Evolutionary conservation across 2,329 filamentous ascomycete species (phyloP).

Genomic region (Bertia moriformis): DNA sequence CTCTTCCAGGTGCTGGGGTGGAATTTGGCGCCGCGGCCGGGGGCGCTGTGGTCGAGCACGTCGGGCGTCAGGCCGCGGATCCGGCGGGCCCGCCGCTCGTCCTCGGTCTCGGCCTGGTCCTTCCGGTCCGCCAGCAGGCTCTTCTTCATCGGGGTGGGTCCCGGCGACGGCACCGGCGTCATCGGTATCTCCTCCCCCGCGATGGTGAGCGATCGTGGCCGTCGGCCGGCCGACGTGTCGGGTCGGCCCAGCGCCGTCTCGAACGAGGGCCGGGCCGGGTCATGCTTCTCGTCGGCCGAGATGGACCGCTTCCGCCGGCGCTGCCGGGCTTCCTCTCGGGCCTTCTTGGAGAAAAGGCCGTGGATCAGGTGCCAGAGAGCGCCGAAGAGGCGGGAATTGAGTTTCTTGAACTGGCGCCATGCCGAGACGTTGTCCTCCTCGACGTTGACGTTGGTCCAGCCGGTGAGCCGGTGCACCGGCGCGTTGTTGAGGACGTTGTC

Average conservation of each 20-base stretch:
- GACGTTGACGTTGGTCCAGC: conserved; percentile 89
- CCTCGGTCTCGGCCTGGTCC: conserved; percentile 16
- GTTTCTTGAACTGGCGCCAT: conserved; percentile 88
- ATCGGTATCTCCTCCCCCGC: conserved; percentile 70
- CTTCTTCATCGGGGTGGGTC: conserved; percentile 28
- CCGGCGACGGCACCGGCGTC: conserved; percentile 81
- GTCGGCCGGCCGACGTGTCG: too few relatives aligned
- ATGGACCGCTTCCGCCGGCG: conserved; percentile 17
- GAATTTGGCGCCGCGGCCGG: conserved; percentile 62
- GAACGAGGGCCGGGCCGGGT: conserved; percentile 50
- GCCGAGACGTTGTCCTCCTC: conserved; percentile 69
- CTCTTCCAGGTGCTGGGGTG: conserved; percentile 93
- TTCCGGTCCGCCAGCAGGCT: conserved; percentile 21
- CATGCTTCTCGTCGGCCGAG: conserved; percentile 22
- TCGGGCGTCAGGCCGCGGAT: conserved; percentile 31
- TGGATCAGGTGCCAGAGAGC: conserved; percentile 33
- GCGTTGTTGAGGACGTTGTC: conserved; percentile 95
- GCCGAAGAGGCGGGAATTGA: conserved; percentile 47
- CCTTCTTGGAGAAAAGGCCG: conserved; percentile 33
- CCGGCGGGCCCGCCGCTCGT: conserved; percentile 15
- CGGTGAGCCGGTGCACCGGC: conserved; percentile 73
- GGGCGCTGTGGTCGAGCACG: conserved; percentile 59
- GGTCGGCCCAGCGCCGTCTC: conserved; percentile 29
- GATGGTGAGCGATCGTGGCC: conserved; percentile 36
- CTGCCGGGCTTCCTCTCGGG: conserved; percentile 29